Conservation (phyloP, 257 asterid species). For the Haberlea rhodopensis region DNA sequence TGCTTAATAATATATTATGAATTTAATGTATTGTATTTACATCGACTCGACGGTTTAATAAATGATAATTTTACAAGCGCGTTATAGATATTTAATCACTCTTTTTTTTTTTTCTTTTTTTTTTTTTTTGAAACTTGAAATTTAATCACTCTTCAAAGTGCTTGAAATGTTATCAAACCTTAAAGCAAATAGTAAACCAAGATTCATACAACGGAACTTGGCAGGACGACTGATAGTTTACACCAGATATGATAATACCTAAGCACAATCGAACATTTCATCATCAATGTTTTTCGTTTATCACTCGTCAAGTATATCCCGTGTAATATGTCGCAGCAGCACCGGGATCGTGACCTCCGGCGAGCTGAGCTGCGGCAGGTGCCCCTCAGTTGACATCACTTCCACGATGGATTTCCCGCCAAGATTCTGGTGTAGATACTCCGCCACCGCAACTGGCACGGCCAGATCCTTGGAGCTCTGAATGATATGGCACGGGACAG, state of each 20-base stretch:
- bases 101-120: too few relatives aligned
- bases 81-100: too few relatives aligned
- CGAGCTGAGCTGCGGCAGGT: constrained; percentile 78
- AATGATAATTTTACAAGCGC: too few relatives aligned
- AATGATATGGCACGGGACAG: constrained; percentile 69
- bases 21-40: too few relatives aligned
- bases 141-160: too few relatives aligned
- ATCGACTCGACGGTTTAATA: too few relatives aligned
- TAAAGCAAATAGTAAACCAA: too few relatives aligned
- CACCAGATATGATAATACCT: neutral
- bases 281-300: too few relatives aligned
- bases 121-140: too few relatives aligned
- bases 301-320: too few relatives aligned
- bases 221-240: neutral
- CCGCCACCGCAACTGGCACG: constrained; percentile 73
- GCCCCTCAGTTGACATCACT: constrained; percentile 83
- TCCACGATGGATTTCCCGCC: constrained; percentile 68
- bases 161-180: too few relatives aligned
- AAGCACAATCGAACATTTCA: neutral
- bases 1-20: too few relatives aligned
- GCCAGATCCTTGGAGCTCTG: constrained; percentile 83
- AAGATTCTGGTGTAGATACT: constrained; percentile 62
- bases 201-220: neutral
- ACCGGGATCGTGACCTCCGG: constrained; percentile 68
- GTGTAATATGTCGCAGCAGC: constrained; percentile 63